phyloP scores from a whole-genome alignment of 2,329 filamentous ascomycete genomes.

The Pestalotiopsis sp. region DNA sequence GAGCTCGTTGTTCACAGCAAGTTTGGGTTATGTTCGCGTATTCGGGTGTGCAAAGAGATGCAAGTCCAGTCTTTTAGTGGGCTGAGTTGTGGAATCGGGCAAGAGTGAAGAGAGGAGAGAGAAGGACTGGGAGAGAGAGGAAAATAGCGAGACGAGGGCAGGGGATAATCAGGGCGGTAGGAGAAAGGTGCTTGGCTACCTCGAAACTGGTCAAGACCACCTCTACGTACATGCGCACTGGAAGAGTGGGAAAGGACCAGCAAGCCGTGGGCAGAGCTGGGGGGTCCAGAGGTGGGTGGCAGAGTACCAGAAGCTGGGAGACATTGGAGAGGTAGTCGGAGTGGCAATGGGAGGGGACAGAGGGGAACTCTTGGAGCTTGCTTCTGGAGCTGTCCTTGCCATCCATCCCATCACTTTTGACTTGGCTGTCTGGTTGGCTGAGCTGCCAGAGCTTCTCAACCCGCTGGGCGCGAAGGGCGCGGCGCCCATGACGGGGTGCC shows the following conservation, averaged over 20 bases:
- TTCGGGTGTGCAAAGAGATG: conserved; percentile 10
- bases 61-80: conserved; percentile 14
- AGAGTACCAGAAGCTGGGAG: conserved; percentile 15
- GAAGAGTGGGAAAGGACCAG: conserved; percentile 26
- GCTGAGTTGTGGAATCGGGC: conserved; percentile 13
- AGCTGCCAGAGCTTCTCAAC: neutral
- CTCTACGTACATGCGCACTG: neutral
- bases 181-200: conserved; percentile 27
- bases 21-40: neutral
- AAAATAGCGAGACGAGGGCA: conserved; percentile 15
- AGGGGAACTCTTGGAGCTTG: conserved; percentile 24
- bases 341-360: conserved; percentile 19
- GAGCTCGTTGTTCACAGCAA: conserved; percentile 14
- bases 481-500: conserved; percentile 5
- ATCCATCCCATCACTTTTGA: neutral
- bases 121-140: conserved; percentile 12
- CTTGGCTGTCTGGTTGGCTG: neutral
- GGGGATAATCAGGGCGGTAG: conserved; percentile 20
- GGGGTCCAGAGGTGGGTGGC: conserved; percentile 14
- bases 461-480: conserved; percentile 19
- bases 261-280: conserved; percentile 19
- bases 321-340: conserved; percentile 6
- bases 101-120: conserved; percentile 21
- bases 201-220: conserved; percentile 14
- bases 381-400: conserved; percentile 9